These are phyloP conservation scores for Botryotinia globosa DNA, from an alignment of 2,329 filamentous ascomycete genomes.

Conservation along the genomic window DNA sequence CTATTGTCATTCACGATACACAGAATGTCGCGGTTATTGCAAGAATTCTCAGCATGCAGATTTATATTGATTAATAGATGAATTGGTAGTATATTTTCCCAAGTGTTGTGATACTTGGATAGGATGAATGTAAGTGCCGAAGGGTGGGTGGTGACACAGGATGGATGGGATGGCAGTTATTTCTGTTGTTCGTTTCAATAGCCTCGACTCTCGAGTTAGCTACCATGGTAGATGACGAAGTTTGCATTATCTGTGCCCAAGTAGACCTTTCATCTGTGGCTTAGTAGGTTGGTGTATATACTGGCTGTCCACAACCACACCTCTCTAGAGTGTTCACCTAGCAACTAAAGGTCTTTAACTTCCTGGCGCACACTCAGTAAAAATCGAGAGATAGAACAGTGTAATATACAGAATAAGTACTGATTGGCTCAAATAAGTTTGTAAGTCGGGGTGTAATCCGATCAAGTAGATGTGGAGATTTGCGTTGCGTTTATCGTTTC, in stretches of 20 bases:
- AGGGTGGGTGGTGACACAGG: neutral
- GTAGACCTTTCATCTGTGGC: slow-evolving; percentile 5
- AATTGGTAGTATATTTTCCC: neutral
- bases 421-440: neutral
- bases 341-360: neutral
- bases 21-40: neutral
- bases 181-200: neutral
- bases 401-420: neutral
- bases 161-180: neutral
- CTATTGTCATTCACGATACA: slow-evolving; percentile 4
- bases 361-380: neutral
- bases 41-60: neutral
- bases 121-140: neutral
- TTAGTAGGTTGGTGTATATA: neutral
- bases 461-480: slow-evolving; percentile 2
- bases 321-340: neutral
- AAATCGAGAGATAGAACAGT: too few species aligned
- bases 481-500: neutral
- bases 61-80: slow-evolving; percentile 6
- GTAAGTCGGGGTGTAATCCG: neutral
- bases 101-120: neutral
- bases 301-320: neutral
- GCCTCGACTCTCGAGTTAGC: neutral
- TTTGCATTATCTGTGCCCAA: neutral
- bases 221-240: neutral